A percentile compares a stretch with the other conserved stretches of the same genome.
phyloP scores from a whole-genome alignment of 805 yeast species.

The Candida xyloterini region DNA sequence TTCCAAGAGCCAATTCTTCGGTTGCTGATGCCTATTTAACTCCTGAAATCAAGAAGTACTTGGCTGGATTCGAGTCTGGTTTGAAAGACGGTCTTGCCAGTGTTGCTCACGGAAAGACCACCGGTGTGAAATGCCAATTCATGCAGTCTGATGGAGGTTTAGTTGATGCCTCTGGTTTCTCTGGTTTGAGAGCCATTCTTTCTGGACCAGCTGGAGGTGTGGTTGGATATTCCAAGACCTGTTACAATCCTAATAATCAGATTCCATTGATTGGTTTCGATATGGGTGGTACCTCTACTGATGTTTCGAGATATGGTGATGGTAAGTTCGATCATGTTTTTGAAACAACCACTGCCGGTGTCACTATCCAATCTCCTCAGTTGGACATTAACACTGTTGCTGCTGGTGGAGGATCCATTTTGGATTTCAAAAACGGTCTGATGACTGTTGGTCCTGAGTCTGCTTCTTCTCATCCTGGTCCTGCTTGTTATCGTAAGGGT shows the following conservation, averaged over 20 bases:
- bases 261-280: slow-evolving; percentile 78
- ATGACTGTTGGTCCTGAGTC: slow-evolving; percentile 82
- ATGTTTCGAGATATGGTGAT: slow-evolving; percentile 66
- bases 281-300: slow-evolving; percentile 92
- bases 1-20: slow-evolving; percentile 73
- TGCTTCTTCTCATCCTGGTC: slow-evolving; percentile 85
- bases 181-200: slow-evolving; percentile 83
- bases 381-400: slow-evolving; percentile 55
- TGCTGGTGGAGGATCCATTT: slow-evolving; percentile 55
- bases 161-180: slow-evolving; percentile 76
- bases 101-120: slow-evolving; percentile 27
- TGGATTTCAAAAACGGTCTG: slow-evolving; percentile 63
- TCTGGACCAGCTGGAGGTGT: slow-evolving; percentile 99
- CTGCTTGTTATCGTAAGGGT: slow-evolving; percentile 77
- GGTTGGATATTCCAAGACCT: slow-evolving; percentile 86
- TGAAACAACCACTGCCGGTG: slow-evolving; percentile 81
- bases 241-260: slow-evolving; percentile 52
- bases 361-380: slow-evolving; percentile 81
- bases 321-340: slow-evolving; percentile 76
- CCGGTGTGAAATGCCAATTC: slow-evolving; percentile 63
- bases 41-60: slow-evolving; percentile 69
- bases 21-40: slow-evolving; percentile 82
- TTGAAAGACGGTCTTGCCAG: slow-evolving; percentile 48
- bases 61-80: slow-evolving; percentile 60
- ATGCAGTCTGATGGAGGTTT: slow-evolving; percentile 98